Evolutionary conservation across 2,329 filamentous ascomycete genomes (phyloP).

Genomic region (Aspergillus sp.): DNA sequence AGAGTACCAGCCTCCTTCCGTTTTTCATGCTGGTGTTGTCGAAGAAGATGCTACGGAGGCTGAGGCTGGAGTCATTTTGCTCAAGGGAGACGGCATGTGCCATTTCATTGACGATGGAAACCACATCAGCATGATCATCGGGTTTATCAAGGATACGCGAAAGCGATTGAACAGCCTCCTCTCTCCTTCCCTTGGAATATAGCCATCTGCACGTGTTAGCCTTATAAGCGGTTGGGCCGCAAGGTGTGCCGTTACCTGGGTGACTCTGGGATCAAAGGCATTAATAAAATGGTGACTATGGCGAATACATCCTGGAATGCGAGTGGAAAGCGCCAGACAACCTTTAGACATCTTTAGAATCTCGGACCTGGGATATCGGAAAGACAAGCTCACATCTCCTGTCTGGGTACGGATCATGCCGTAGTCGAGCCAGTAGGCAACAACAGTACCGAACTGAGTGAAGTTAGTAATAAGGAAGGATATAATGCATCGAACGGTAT

Average conservation of each 20-base stretch:
- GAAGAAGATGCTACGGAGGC: background rate
- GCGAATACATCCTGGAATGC: slow-evolving; percentile 5
- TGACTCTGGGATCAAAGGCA: slow-evolving; percentile 1
- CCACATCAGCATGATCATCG: background rate
- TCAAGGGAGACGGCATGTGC: background rate
- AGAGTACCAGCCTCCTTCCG: background rate
- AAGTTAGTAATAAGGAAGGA: background rate
- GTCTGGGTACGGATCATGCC: background rate
- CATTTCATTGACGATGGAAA: background rate
- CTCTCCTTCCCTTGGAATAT: background rate
- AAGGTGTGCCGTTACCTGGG: background rate
- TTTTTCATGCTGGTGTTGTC: slow-evolving; percentile 1
- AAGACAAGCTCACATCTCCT: background rate
- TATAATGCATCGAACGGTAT: too few species aligned
- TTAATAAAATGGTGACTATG: background rate
- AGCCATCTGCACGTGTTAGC: background rate
- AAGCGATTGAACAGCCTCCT: background rate
- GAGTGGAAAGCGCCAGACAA: slow-evolving; percentile 2
- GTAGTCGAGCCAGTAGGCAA: background rate
- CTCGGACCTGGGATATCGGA: too few species aligned
- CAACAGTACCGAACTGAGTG: background rate
- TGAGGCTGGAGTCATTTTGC: background rate
- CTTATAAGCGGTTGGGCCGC: too few species aligned
- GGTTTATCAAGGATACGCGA: background rate
- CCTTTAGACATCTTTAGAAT: background rate